Evolutionary conservation across 441 rosid species (phyloP).

Genomic region (Biscutella laevigata): DNA sequence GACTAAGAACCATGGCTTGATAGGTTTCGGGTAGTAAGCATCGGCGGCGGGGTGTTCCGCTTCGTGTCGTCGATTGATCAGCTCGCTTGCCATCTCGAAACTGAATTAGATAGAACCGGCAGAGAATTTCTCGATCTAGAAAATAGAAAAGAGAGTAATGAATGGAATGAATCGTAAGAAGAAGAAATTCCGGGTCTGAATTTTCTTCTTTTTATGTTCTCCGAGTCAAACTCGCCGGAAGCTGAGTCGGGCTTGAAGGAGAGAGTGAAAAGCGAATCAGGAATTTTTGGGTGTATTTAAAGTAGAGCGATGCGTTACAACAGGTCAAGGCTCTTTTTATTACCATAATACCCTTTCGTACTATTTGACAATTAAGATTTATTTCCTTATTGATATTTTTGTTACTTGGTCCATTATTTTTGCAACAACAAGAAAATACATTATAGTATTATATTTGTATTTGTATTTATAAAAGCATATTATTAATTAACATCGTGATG

Average conservation of each 20-base stretch:
- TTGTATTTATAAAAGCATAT: too few species aligned
- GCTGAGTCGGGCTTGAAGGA: slow-evolving; percentile 24
- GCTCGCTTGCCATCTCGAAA: slow-evolving; percentile 53
- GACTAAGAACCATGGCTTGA: slow-evolving; percentile 65
- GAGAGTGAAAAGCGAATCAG: slow-evolving; percentile 14
- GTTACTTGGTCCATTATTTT: slow-evolving; percentile 18
- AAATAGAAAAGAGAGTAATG: background rate
- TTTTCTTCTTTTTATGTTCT: background rate
- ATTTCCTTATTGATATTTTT: background rate
- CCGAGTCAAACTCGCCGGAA: slow-evolving; percentile 29
- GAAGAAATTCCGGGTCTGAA: background rate
- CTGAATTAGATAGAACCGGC: background rate
- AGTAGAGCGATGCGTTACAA: slow-evolving; percentile 16
- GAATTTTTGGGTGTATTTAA: slow-evolving; percentile 18
- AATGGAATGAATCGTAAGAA: background rate
- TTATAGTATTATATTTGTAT: too few species aligned
- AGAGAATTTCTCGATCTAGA: too few species aligned
- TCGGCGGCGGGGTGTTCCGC: slow-evolving; percentile 42
- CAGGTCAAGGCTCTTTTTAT: slow-evolving; percentile 3
- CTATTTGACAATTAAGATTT: too few species aligned
- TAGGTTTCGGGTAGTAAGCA: slow-evolving; percentile 74
- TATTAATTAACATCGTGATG: too few species aligned
- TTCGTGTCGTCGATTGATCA: slow-evolving; percentile 80
- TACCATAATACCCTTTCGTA: slow-evolving; percentile 8
- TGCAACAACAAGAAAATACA: slow-evolving; percentile 1